phyloP scores from a whole-genome alignment of 169 alveolate species.

The Plasmodium adleri region DNA sequence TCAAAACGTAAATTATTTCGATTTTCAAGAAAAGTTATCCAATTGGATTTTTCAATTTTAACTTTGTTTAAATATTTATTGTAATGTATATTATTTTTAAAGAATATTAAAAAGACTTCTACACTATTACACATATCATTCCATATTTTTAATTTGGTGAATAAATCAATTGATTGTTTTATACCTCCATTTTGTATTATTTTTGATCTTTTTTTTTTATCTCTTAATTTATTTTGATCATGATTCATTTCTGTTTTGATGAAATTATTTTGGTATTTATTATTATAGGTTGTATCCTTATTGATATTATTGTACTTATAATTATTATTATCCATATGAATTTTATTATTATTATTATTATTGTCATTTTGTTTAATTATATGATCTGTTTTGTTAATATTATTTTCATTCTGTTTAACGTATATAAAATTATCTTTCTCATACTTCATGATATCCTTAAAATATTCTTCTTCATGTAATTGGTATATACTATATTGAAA shows the following conservation, averaged over 20 bases:
- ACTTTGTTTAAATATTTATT: constrained; percentile 64
- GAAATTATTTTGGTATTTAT: not conserved
- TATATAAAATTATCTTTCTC: constrained; percentile 50
- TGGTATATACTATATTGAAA: constrained; percentile 33
- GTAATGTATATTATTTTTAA: constrained; percentile 44
- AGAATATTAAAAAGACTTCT: constrained; percentile 55
- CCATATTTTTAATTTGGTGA: constrained; percentile 10
- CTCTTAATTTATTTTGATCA: not conserved
- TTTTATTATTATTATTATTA: constrained; percentile 5
- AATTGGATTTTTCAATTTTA: constrained; percentile 54
- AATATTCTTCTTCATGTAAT: constrained; percentile 8
- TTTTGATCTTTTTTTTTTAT: not conserved
- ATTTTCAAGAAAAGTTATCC: constrained; percentile 61
- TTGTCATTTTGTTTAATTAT: not conserved
- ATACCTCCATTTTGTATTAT: not conserved
- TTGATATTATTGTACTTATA: not conserved
- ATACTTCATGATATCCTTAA: constrained; percentile 43
- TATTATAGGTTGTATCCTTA: not conserved
- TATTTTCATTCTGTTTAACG: constrained; percentile 20
- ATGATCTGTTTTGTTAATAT: not conserved
- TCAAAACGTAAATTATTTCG: constrained; percentile 55
- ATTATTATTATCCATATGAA: not conserved
- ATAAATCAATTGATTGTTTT: not conserved
- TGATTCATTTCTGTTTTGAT: not conserved
- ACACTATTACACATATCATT: constrained; percentile 23